phyloP scores from a whole-genome alignment of 2,329 filamentous ascomycete species.

The Xylaria sp. region DNA sequence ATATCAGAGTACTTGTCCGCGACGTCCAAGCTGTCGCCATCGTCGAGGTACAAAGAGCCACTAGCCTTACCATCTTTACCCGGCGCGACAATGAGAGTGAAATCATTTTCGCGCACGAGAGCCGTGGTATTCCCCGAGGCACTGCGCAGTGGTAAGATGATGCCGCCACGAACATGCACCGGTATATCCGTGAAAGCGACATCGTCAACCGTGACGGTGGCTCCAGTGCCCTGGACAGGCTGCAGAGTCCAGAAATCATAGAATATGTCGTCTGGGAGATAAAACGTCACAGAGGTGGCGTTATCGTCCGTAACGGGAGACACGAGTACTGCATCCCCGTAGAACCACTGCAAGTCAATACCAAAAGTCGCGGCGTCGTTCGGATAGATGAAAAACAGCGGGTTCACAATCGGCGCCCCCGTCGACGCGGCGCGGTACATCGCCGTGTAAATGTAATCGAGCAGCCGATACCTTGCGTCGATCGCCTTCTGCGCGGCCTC shows the following conservation, averaged over 20 bases:
- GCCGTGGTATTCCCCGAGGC: constrained; percentile 63
- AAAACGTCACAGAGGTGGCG: constrained; percentile 57
- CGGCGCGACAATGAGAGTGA: constrained; percentile 61
- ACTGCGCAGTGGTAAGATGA: constrained; percentile 66
- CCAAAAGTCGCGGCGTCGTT: constrained; percentile 57
- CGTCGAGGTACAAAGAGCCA: constrained; percentile 64
- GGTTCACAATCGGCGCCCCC: constrained; percentile 75
- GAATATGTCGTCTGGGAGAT: constrained; percentile 63
- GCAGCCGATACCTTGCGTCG: constrained; percentile 76
- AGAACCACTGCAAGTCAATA: constrained; percentile 63
- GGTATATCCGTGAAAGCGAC: constrained; percentile 60
- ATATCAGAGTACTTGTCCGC: constrained; percentile 39
- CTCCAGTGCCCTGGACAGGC: constrained; percentile 41
- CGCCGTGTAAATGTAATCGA: constrained; percentile 85
- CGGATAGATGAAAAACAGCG: constrained; percentile 78
- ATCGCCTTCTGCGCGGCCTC: constrained; percentile 75
- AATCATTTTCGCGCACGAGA: constrained; percentile 59
- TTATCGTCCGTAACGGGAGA: constrained; percentile 60
- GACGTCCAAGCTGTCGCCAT: constrained; percentile 51
- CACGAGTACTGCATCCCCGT: constrained; percentile 60
- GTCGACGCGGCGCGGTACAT: constrained; percentile 66
- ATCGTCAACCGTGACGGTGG: constrained; percentile 39
- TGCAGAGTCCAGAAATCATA: constrained; percentile 57
- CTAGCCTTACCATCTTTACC: constrained; percentile 58
- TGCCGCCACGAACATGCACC: constrained; percentile 70